A percentile compares a stretch with the other conserved stretches of the same genome.
Evolutionary conservation across 2,329 filamentous ascomycete genomes (phyloP).

Genomic region (Balansia obtecta): DNA sequence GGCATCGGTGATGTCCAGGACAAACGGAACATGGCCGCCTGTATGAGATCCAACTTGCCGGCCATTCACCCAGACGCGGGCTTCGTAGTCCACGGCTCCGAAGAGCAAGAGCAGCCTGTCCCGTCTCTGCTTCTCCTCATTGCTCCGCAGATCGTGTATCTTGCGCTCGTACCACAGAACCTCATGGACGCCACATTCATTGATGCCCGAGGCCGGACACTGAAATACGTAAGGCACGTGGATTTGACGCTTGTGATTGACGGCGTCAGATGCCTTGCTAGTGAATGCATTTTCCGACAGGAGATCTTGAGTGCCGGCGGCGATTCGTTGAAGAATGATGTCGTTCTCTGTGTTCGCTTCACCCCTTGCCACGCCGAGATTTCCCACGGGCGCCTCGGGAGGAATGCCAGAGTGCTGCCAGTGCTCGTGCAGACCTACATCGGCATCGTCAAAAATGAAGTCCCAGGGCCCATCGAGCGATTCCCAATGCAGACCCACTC

Average conservation of each 20-base stretch:
- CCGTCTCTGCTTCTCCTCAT: constrained; percentile 25
- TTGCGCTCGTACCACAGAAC: constrained; percentile 53
- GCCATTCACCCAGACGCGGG: constrained; percentile 43
- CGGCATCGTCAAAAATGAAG: constrained; percentile 53
- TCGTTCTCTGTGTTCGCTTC: constrained; percentile 23
- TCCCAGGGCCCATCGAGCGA: constrained; percentile 52
- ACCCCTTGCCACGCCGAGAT: constrained; percentile 10
- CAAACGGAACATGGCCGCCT: constrained; percentile 47
- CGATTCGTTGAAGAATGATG: constrained; percentile 30
- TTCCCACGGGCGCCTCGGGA: constrained; percentile 20
- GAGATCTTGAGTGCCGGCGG: constrained; percentile 33
- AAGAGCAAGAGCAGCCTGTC: constrained; percentile 39
- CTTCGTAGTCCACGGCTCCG: constrained; percentile 50
- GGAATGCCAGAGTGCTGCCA: constrained; percentile 45
- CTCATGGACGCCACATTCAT: constrained; percentile 50
- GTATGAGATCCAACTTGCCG: constrained; percentile 39
- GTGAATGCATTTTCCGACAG: constrained; percentile 31
- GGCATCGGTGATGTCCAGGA: constrained; percentile 44
- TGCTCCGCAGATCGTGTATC: constrained; percentile 35
- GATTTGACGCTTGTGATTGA: constrained; percentile 37
- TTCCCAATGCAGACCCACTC: constrained; percentile 41
- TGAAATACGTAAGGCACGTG: constrained; percentile 56
- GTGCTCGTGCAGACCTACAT: constrained; percentile 36
- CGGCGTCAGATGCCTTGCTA: constrained; percentile 14
- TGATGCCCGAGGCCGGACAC: constrained; percentile 48